Evolutionary conservation across 2,329 filamentous ascomycete species (phyloP).

Genomic region (Diaporthe destruens): DNA sequence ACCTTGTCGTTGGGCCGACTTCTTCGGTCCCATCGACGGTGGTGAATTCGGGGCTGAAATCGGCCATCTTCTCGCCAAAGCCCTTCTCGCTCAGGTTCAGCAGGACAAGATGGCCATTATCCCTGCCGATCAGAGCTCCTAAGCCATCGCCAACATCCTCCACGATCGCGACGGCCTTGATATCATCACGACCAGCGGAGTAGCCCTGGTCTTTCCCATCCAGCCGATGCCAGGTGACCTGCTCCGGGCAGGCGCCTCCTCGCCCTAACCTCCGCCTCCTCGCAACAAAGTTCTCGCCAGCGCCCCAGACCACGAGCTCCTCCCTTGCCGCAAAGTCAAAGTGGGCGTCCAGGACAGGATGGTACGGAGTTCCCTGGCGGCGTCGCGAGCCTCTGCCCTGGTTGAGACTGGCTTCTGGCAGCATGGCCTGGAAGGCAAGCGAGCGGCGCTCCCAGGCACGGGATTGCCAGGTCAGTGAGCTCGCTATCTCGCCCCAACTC

Average conservation of each 20-base stretch:
- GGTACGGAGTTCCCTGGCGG: constrained; percentile 56
- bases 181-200: constrained; percentile 60
- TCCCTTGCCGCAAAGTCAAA: constrained; percentile 52
- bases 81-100: constrained; percentile 54
- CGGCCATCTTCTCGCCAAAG: constrained; percentile 50
- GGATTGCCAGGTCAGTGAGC: constrained; percentile 62
- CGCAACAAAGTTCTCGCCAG: constrained; percentile 64
- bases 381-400: constrained; percentile 34
- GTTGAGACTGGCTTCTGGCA: constrained; percentile 45
- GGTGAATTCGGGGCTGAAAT: constrained; percentile 46
- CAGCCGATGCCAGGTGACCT: constrained; percentile 52
- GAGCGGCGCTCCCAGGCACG: constrained; percentile 66
- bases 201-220: constrained; percentile 57
- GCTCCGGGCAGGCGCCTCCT: constrained; percentile 38
- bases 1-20: constrained; percentile 13
- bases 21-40: constrained; percentile 7
- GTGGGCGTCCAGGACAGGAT: constrained; percentile 61
- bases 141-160: constrained; percentile 49
- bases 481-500: constrained; percentile 56
- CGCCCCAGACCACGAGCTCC: constrained; percentile 64
- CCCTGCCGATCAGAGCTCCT: constrained; percentile 60
- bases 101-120: constrained; percentile 62
- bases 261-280: constrained; percentile 51
- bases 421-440: constrained; percentile 54
- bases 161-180: constrained; percentile 61